Percentiles rank a stretch among this genome's conserved stretches.
phyloP scores from a whole-genome alignment of 2,329 filamentous ascomycete genomes.

The Fusarium domesticum region DNA sequence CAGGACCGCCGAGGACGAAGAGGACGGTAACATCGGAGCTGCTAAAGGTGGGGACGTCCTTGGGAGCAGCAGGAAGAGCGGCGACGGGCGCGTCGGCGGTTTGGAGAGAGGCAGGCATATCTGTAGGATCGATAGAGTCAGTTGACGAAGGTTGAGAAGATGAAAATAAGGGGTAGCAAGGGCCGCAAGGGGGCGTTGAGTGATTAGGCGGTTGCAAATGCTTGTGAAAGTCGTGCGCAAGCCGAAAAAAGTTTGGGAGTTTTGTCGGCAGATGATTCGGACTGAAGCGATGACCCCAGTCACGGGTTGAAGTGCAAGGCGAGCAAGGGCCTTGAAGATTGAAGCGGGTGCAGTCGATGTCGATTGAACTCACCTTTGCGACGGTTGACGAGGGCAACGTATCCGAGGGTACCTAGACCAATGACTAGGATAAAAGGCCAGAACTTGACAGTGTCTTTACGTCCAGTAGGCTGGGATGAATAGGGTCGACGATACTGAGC shows the following conservation, averaged over 20 bases:
- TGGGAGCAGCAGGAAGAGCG: slow-evolving; percentile 31
- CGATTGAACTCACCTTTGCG: slow-evolving; percentile 43
- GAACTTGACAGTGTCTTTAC: slow-evolving; percentile 48
- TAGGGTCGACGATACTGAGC: slow-evolving; percentile 35
- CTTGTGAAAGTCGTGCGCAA: not conserved
- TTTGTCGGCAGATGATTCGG: not conserved
- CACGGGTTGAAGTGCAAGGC: not conserved
- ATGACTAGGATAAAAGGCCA: slow-evolving; percentile 56
- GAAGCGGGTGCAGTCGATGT: not conserved
- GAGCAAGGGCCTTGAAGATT: not conserved
- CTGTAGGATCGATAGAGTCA: not conserved
- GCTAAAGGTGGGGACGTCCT: slow-evolving; percentile 67
- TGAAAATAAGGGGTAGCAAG: not conserved
- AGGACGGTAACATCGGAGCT: slow-evolving; percentile 79
- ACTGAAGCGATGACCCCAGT: not conserved
- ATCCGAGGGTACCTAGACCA: slow-evolving; percentile 46
- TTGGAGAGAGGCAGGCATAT: not conserved
- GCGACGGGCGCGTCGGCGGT: not conserved
- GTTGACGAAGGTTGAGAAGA: slow-evolving; percentile 3
- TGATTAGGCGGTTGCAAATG: not conserved
- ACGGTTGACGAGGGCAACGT: slow-evolving; percentile 48
- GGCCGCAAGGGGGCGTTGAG: not conserved
- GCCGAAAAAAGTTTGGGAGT: not conserved
- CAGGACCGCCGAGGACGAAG: slow-evolving; percentile 94
- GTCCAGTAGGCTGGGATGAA: slow-evolving; percentile 41